Evolutionary conservation across 2,329 filamentous ascomycete species (phyloP), one percentile per base, ranked within the genome.

Genomic region (Fusarium longipes): DNA sequence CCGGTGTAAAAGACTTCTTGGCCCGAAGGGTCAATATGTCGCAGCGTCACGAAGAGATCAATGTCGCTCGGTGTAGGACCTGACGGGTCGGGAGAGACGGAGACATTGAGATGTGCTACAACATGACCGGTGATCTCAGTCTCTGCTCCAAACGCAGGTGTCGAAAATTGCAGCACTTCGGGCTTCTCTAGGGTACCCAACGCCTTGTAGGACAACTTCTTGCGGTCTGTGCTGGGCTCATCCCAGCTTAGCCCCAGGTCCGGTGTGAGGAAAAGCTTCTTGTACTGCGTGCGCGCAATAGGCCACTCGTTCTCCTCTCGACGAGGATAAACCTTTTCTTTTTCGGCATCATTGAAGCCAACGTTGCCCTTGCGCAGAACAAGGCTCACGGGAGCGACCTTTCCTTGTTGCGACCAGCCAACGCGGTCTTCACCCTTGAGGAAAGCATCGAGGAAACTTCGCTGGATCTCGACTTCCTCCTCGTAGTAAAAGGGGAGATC

Each of bases 401-500:
- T 86, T 25, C 89, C 87, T 24, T 67, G 57, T 12, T 82, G 79
- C 0, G 82, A 83, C 88, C 88, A 91, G n/a, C 88, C 88, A 1
- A 80, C 80, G 0, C 80, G 78, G 68, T 92, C 90, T 0, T 91
- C 82, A 2, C 82, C 87, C 68, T 91, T 92, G 33, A 93, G 81
- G 72, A 93, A 93, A 0, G 89, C 89, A 59, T 91, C 88, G 0
- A 92, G 78, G 74, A 93, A 93, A 66, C 85, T 87, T 44, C 81
- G 82, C 71, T 92, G 90, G 0, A 92, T 69, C 62, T 90, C 87
- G 0, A 91, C 89, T 64, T 91, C 87, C 45, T 91, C 87, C 2
- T 84, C 76, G 73, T 91, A 91, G 77, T 91, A 93, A 74, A 92
- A 92, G 0, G 90, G 90, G 3, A 92, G 80, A 69, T 92, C 90